Evolutionary conservation across 495 filamentous ascomycete species (phyloP), one percentile per base, ranked within the genome.

Genomic region (Patellaria atrata): DNA sequence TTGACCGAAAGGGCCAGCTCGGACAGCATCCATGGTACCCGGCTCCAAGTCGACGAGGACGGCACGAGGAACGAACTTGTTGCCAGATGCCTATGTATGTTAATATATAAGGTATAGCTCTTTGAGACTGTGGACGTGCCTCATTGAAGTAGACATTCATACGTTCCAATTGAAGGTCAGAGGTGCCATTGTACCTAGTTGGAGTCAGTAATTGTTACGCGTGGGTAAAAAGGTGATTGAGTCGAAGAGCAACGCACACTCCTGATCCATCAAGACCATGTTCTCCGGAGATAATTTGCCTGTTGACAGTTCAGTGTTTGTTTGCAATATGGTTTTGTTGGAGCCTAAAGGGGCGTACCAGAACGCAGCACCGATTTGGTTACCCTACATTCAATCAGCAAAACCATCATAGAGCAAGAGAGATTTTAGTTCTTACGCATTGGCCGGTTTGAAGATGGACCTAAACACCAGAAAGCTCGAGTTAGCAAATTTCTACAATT

Each of bases 81-180:
- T 91, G 56, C 76, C 76, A 48, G 77, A 79, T 41, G 83, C 91
- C 87, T 96, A 44, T 19, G 12, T 9, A 20, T 36, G 41, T 41
- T 22, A 44, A 50, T 45, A 45, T 16, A 9, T 12, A 53, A 35
- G 16, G 34, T 35, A 3, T 33, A 29, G 17, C 20, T 16, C 13
- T 28, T 38, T 21, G 9, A 22, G 18, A 14, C 15, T n/a, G n/a
- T n/a, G 10, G 41, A 61, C 67, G 37, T 60, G 94, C 87, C 80
- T 96, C 83, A 68, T 94, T 99, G 76, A 99, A 99, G 77, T 99
- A 99, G 62, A 99, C 89, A 67, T 86, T 99, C 87, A 99, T 94
- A 56, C 89, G 87, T 78, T 99, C 89, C 42, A 94, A 71, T 71
- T 99, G 89, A 58, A 99, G 85, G 64, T 96, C 89, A 34, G 87